These are phyloP conservation scores for Marasmius tenuissimus DNA, from an alignment of 1,284 basidiomycete species.

Conservation along the genomic window DNA sequence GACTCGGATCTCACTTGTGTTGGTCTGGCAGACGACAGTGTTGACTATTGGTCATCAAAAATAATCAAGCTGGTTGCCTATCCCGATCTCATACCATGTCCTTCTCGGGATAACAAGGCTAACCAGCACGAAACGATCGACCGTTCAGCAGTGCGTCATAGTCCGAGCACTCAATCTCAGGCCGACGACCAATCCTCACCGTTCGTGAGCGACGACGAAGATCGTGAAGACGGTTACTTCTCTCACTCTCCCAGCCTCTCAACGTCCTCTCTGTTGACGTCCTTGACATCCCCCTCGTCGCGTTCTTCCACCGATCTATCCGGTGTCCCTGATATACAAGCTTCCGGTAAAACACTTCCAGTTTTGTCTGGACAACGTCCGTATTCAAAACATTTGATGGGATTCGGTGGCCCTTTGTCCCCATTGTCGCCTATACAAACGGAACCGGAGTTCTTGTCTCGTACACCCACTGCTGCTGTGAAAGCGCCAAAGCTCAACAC, in stretches of 20 bases:
- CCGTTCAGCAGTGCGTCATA: not conserved
- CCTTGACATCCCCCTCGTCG: constrained; percentile 28
- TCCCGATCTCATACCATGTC: constrained; percentile 59
- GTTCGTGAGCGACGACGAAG: constrained; percentile 25
- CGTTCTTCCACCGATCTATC: constrained; percentile 45
- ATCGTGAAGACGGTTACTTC: constrained; percentile 54
- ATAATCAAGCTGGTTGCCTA: constrained; percentile 73
- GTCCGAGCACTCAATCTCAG: constrained; percentile 1
- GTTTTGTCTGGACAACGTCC: constrained; percentile 2
- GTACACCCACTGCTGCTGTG: not conserved
- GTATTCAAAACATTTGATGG: constrained; percentile 13
- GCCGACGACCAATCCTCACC: constrained; percentile 23
- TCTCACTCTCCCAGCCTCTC: constrained; percentile 51
- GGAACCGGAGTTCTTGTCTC: not conserved
- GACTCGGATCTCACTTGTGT: constrained; percentile 56
- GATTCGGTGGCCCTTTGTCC: constrained; percentile 10
- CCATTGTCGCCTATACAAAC: constrained; percentile 13
- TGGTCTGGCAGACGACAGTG: constrained; percentile 58
- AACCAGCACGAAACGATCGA: not conserved
- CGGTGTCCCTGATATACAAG: constrained; percentile 16
- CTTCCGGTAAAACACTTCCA: not conserved
- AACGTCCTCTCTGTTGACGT: constrained; percentile 31
- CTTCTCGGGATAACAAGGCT: not conserved
- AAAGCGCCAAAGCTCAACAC: not conserved
- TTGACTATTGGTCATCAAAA: constrained; percentile 72